Conservation (phyloP, 371 early-diverging fungal genomes). For the Smittium culicis region DNA sequence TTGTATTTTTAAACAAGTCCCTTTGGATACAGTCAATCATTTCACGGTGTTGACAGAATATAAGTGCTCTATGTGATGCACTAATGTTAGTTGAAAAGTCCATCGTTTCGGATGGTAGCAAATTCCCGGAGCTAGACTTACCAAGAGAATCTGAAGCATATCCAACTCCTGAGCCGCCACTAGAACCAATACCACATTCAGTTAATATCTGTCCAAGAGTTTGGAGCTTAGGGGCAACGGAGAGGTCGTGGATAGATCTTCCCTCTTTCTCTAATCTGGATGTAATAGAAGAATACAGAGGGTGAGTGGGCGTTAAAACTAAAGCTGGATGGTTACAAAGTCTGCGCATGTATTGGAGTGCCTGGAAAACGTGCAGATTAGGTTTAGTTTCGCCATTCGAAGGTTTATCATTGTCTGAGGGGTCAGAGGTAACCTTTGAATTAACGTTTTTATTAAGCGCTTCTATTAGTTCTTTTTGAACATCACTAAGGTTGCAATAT, state of each 20-base stretch:
- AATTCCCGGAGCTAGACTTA: slow-evolving; percentile 19
- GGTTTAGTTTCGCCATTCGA: slow-evolving; percentile 26
- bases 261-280: slow-evolving; percentile 42
- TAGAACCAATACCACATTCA: slow-evolving; percentile 82
- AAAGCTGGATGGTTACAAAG: slow-evolving; percentile 93
- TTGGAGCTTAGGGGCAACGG: slow-evolving; percentile 83
- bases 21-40: slow-evolving; percentile 95
- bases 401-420: slow-evolving; percentile 18
- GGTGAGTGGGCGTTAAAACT: slow-evolving; percentile 72
- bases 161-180: slow-evolving; percentile 35
- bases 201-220: slow-evolving; percentile 72
- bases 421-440: slow-evolving; percentile 5
- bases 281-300: slow-evolving; percentile 56
- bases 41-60: slow-evolving; percentile 93
- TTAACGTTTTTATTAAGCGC: slow-evolving; percentile 35
- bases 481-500: slow-evolving; percentile 83
- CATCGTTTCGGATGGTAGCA: background rate
- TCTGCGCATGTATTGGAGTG: slow-evolving; percentile 86
- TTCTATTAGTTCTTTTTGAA: slow-evolving; percentile 46
- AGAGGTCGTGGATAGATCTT: slow-evolving; percentile 59
- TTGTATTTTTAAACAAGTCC: slow-evolving; percentile 60
- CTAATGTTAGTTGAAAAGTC: slow-evolving; percentile 16
- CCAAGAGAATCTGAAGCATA: slow-evolving; percentile 24
- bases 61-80: slow-evolving; percentile 73
- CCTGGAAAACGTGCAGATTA: slow-evolving; percentile 88